phyloP scores from a whole-genome alignment of 176 grass and related monocot genomes.

The Pharus latifolius region DNA sequence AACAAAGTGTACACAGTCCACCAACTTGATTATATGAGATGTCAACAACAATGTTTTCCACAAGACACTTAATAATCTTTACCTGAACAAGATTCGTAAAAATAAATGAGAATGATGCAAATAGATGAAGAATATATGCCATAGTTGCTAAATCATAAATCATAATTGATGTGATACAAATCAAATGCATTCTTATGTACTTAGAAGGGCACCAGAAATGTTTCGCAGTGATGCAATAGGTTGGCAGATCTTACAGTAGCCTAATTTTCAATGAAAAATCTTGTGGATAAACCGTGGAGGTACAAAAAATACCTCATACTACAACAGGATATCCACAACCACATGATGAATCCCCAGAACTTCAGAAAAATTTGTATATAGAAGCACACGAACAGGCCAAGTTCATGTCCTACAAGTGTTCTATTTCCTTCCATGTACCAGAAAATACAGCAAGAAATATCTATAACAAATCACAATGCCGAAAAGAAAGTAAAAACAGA shows the following conservation, averaged over 20 bases:
- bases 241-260: neutral
- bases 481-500: too few species aligned
- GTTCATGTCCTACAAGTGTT: too few species aligned
- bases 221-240: neutral
- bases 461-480: too few species aligned
- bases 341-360: neutral
- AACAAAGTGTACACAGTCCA: slow-evolving; percentile 94
- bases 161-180: neutral
- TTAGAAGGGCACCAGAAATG: neutral
- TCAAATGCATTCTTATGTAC: neutral
- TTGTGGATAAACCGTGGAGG: neutral
- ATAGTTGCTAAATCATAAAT: slow-evolving; percentile 2
- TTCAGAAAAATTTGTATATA: neutral
- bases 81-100: slow-evolving; percentile 52
- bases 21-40: slow-evolving; percentile 98
- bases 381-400: too few species aligned
- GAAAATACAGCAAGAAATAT: slow-evolving; percentile 2
- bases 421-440: neutral
- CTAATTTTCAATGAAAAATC: neutral
- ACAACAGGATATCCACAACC: neutral
- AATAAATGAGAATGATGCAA: slow-evolving; percentile 8
- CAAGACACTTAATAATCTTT: slow-evolving; percentile 95
- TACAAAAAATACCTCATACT: neutral
- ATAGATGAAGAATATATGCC: neutral
- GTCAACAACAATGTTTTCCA: slow-evolving; percentile 96